These are phyloP conservation scores for Eucalyptus tenuipes DNA, from an alignment of 345 rosid species.

Conservation along the genomic window DNA sequence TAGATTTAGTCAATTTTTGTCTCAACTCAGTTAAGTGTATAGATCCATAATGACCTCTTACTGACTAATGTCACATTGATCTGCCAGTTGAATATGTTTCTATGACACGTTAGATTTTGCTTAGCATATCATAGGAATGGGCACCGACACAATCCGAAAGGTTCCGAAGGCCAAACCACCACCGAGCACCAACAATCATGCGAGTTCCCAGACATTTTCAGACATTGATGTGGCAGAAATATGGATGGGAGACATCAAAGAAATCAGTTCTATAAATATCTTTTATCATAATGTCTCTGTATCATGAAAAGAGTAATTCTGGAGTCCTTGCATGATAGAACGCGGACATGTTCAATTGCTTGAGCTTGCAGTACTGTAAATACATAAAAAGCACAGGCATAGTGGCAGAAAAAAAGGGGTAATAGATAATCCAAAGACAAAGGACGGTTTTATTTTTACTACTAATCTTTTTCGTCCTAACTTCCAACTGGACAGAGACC, in stretches of 20 bases:
- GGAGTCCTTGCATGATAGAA: neutral
- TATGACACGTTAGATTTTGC: neutral
- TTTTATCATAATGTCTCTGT: neutral
- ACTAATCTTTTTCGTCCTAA: neutral
- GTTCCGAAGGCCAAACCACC: neutral
- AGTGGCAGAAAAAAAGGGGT: neutral
- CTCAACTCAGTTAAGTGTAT: fast-evolving
- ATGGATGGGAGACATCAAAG: neutral
- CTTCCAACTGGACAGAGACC: neutral
- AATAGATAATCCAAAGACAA: neutral
- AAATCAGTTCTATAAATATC: neutral
- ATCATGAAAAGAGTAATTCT: neutral
- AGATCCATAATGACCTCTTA: too few relatives aligned
- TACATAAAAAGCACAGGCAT: neutral
- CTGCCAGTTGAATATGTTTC: neutral
- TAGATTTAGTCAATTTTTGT: neutral
- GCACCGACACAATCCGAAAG: neutral
- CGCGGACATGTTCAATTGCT: neutral
- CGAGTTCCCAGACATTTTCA: neutral
- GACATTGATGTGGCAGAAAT: neutral
- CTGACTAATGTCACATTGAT: neutral
- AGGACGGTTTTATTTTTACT: neutral
- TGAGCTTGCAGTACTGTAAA: neutral
- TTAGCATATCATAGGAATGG: neutral
- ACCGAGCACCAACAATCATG: neutral